Base-by-base conservation (phyloP, 1,284 basidiomycete species). In the Cryptococcus sp. region DNA sequence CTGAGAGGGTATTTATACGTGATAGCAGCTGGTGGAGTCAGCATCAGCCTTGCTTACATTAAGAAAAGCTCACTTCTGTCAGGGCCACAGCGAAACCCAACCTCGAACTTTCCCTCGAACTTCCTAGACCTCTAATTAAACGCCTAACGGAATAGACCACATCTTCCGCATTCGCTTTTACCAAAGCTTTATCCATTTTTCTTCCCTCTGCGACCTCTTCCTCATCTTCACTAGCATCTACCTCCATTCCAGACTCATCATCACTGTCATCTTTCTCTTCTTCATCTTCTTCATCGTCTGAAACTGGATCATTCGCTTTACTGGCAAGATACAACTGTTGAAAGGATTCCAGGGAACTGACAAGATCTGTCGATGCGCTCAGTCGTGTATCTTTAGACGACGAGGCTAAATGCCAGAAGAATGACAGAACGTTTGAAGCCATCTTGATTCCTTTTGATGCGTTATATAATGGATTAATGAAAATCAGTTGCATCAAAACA, bases 391-490 rank as follows among this genome's bases (percentile, higher is more conserved):
- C 84, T 74, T 85, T 89, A 38, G 83, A 84, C 3, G 84, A 80
- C 3, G 89, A 90, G n/a, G 93, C 92, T 48, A 97, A 81, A 73
- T 92, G 82, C 93, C 93, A 97, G 82, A 93, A 97, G 49, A 96
- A 83, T 38, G 90, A 88, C 53, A 97, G 83, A 46, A 77, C 72
- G 64, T 77, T 77, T 35, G 73, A 70, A n/a, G 73, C 60, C 71
- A 72, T 73, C 23, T 6, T 52, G 30, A 4, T 36, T 41, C 23
- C 23, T 23, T 23, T 23, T 23, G 23, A 23, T 23, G 23, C 23
- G 23, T 23, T 23, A 23, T 23, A 23, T 23, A 23, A 23, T 23
- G 23, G 23, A 23, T 23, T 23, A 23, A 23, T 23, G 23, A 23
- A 23, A 23, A 23, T 23, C 23, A 23, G 23, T 23, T 23, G 23